phyloP scores from a whole-genome alignment of 2,329 filamentous ascomycete genomes.

The Fusarium sp. region DNA sequence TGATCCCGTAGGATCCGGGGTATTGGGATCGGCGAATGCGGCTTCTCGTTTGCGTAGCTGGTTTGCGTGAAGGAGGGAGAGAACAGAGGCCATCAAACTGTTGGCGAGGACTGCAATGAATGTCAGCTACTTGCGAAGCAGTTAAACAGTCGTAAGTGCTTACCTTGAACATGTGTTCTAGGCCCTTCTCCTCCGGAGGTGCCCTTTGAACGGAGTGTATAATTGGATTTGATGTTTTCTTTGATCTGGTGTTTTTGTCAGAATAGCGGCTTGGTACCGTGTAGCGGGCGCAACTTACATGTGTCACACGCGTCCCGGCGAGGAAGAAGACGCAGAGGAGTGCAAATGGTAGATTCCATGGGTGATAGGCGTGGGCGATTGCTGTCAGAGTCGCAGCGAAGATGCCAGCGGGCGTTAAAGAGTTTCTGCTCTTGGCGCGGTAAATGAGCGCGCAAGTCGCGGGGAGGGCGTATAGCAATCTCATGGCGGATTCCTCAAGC shows the following conservation, averaged over 20 bases:
- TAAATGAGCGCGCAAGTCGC: slow-evolving; percentile 70
- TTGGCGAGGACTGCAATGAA: slow-evolving; percentile 77
- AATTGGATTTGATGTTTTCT: slow-evolving; percentile 81
- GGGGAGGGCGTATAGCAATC: slow-evolving; percentile 66
- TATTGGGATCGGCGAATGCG: slow-evolving; percentile 51
- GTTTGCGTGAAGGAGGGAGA: slow-evolving; percentile 68
- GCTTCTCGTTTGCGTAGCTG: slow-evolving; percentile 64
- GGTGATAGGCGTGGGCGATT: slow-evolving; percentile 85
- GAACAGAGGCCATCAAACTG: slow-evolving; percentile 79
- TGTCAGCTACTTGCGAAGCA: slow-evolving; percentile 2
- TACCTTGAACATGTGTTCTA: slow-evolving; percentile 83
- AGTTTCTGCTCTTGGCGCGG: slow-evolving; percentile 77
- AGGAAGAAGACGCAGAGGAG: slow-evolving; percentile 88
- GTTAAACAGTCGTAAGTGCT: slow-evolving; percentile 14
- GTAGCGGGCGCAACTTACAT: slow-evolving; percentile 61
- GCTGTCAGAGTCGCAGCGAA: slow-evolving; percentile 79
- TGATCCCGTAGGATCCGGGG: slow-evolving; percentile 52
- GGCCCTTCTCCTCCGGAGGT: slow-evolving; percentile 81
- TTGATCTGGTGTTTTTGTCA: slow-evolving; percentile 71
- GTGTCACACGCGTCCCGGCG: slow-evolving; percentile 84
- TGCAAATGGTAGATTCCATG: slow-evolving; percentile 91
- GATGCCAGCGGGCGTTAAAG: slow-evolving; percentile 82
- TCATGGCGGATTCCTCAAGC: slow-evolving; percentile 58
- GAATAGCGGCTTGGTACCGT: background rate
- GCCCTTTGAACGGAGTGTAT: slow-evolving; percentile 83